Evolutionary conservation across 2,329 filamentous ascomycete species (phyloP).

Genomic region (Diaporthe ampelina): DNA sequence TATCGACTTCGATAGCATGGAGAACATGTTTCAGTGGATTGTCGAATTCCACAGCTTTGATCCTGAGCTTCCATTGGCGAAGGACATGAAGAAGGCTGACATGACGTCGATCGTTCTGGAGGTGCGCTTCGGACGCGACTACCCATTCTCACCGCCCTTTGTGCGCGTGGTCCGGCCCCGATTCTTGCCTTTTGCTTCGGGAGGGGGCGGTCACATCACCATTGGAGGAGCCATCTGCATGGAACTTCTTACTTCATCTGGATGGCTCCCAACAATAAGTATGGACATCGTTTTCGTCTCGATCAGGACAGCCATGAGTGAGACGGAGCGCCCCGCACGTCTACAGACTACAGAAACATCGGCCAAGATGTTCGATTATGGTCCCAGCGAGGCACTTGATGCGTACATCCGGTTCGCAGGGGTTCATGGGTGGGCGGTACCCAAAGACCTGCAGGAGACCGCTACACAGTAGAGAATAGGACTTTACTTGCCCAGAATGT

Average conservation of each 20-base stretch:
- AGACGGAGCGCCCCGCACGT: constrained; percentile 80
- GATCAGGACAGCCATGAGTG: constrained; percentile 82
- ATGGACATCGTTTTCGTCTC: constrained; percentile 87
- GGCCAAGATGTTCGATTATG: constrained; percentile 66
- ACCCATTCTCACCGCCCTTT: constrained; percentile 85
- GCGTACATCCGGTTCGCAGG: constrained; percentile 79
- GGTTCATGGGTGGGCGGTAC: constrained; percentile 80
- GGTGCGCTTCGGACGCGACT: constrained; percentile 82
- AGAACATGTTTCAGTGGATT: constrained; percentile 91
- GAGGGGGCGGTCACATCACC: constrained; percentile 78
- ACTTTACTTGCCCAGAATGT: neutral
- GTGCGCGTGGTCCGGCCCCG: constrained; percentile 85
- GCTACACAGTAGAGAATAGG: constrained; percentile 45
- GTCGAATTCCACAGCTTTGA: constrained; percentile 91
- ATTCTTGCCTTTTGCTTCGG: constrained; percentile 78
- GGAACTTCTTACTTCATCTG: constrained; percentile 85
- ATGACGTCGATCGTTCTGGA: constrained; percentile 82
- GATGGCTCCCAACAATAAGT: constrained; percentile 81
- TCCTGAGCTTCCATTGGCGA: constrained; percentile 73
- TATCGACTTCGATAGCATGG: constrained; percentile 75
- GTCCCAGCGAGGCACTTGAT: constrained; percentile 77
- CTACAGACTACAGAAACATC: constrained; percentile 57
- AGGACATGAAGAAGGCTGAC: constrained; percentile 77
- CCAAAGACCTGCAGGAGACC: constrained; percentile 70
- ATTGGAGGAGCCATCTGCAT: constrained; percentile 86